Conservation (phyloP, 495 filamentous ascomycete genomes). For the Astrocystis sublimbata region DNA sequence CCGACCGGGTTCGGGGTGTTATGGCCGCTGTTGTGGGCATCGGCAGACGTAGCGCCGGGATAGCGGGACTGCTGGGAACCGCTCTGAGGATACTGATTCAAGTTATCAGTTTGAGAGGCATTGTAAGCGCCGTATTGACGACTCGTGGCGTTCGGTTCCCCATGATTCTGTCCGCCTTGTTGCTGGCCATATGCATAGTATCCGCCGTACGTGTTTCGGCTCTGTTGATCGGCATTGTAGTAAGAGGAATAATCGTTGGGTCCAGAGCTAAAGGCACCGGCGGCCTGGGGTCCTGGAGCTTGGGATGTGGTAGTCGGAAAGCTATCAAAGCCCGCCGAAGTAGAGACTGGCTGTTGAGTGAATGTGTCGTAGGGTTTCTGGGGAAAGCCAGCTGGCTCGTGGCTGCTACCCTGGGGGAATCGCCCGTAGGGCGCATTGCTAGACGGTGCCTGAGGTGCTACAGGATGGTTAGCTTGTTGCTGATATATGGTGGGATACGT, state of each 20-base stretch:
- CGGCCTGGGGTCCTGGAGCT: conserved; percentile 55
- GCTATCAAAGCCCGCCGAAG: conserved; percentile 48
- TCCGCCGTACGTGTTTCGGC: conserved; percentile 71
- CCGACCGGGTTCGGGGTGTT: conserved; percentile 83
- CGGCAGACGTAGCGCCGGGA: conserved; percentile 67
- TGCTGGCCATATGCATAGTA: conserved; percentile 81
- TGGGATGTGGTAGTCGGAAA: conserved; percentile 65
- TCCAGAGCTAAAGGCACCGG: conserved; percentile 66
- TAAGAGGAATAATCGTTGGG: conserved; percentile 82
- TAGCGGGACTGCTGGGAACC: conserved; percentile 62
- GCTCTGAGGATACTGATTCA: conserved; percentile 73
- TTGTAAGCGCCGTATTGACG: conserved; percentile 75
- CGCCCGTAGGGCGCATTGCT: conserved; percentile 67
- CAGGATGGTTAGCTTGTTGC: conserved; percentile 25
- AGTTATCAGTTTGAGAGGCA: conserved; percentile 66
- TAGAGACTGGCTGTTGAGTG: conserved; percentile 63
- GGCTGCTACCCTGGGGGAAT: conserved; percentile 59
- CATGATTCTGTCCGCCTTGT: conserved; percentile 59
- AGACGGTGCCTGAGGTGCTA: conserved; percentile 38
- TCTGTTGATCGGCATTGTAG: conserved; percentile 80
- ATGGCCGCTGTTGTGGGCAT: conserved; percentile 80
- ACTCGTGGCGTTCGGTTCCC: conserved; percentile 72
- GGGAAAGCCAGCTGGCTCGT: conserved; percentile 59
- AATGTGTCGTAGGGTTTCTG: conserved; percentile 88
- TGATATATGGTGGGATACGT: conserved; percentile 29